Percentiles rank a stretch among this genome's conserved stretches.
Evolutionary conservation across 1,139 yeast genomes (phyloP).

Genomic region (Hyphopichia burtonii): DNA sequence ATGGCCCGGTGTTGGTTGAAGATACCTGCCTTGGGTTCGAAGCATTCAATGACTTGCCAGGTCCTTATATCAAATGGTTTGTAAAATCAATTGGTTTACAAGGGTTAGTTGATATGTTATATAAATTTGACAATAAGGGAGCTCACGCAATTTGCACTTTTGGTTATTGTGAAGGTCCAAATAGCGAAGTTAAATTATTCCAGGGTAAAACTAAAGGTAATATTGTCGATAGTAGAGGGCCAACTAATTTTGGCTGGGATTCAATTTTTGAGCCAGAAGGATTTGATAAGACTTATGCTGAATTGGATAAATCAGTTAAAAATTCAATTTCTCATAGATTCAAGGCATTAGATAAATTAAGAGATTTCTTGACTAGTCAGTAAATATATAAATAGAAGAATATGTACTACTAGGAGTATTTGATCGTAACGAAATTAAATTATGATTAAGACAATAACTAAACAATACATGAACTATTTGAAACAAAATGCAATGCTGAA

Average conservation of each 20-base stretch:
- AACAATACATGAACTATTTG: too few relatives aligned
- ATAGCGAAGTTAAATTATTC: constrained; percentile 64
- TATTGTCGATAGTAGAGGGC: constrained; percentile 78
- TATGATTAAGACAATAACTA: background rate
- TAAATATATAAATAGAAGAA: constrained; percentile 6
- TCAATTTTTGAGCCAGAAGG: constrained; percentile 83
- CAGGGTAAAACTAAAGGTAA: constrained; percentile 83
- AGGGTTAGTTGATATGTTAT: constrained; percentile 74
- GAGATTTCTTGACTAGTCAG: constrained; percentile 46
- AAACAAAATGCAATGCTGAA: too few relatives aligned
- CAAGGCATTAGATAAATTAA: constrained; percentile 74
- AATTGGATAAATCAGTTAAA: constrained; percentile 74
- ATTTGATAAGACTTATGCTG: constrained; percentile 77
- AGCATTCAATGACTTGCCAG: constrained; percentile 82
- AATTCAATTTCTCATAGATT: constrained; percentile 85
- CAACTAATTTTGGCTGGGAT: constrained; percentile 91
- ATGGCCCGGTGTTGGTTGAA: constrained; percentile 87
- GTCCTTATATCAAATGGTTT: constrained; percentile 92
- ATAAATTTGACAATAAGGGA: constrained; percentile 75
- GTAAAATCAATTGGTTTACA: constrained; percentile 66
- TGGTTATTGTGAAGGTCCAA: constrained; percentile 88
- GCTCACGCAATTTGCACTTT: constrained; percentile 92
- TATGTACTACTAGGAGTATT: background rate
- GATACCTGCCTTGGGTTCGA: constrained; percentile 88
- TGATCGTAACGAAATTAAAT: background rate